A percentile compares a stretch with the other conserved stretches of the same genome.
phyloP scores from a whole-genome alignment of 768 basidiomycete genomes.

The Lactifluus echinatus region DNA sequence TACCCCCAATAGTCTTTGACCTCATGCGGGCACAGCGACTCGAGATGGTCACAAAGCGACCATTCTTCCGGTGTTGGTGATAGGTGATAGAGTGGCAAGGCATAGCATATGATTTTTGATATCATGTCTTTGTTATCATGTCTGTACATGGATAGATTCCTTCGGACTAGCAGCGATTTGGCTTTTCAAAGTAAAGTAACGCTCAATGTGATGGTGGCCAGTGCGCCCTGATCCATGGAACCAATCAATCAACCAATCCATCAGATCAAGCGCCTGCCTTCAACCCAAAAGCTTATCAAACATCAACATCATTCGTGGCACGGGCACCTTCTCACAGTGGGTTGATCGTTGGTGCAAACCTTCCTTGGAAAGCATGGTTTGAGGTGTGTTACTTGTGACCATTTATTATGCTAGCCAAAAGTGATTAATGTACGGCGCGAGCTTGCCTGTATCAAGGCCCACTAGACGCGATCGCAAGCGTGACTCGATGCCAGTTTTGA shows the following conservation, averaged over 20 bases:
- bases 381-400: not conserved
- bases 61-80: slow-evolving; percentile 68
- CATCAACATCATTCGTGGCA: not conserved
- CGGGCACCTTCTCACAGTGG: no score
- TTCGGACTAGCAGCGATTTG: not conserved
- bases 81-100: not conserved
- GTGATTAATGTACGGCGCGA: not conserved
- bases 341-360: not conserved
- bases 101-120: not conserved
- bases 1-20: not conserved
- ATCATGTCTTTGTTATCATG: not conserved
- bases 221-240: not conserved
- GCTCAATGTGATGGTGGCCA: not conserved
- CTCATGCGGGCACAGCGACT: slow-evolving; percentile 42
- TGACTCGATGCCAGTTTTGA: no score
- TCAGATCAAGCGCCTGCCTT: not conserved
- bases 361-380: not conserved
- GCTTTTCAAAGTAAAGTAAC: not conserved
- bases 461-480: not conserved
- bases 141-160: not conserved
- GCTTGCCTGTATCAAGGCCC: not conserved
- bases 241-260: not conserved
- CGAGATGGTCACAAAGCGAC: slow-evolving; percentile 60
- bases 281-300: not conserved
- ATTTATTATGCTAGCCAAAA: not conserved